Conservation (phyloP, 2,329 filamentous ascomycete genomes). For the Epichloe sylvatica region DNA sequence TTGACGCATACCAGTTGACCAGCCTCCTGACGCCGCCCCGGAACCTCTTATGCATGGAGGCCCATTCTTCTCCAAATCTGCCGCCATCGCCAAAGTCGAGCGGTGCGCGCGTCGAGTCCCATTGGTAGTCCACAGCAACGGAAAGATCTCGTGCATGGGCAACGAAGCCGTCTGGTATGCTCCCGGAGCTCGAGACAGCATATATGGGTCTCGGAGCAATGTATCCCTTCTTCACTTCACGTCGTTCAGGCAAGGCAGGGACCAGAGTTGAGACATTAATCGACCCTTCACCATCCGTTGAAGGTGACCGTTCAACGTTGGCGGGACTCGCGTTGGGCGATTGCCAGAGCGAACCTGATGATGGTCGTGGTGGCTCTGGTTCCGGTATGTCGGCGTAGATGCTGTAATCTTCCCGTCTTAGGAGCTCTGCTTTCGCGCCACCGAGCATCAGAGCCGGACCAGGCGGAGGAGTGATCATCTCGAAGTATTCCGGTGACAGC, state of each 20-base stretch:
- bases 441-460: conserved; percentile 77
- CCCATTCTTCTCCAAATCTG: conserved; percentile 86
- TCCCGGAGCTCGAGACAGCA: conserved; percentile 63
- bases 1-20: conserved; percentile 66
- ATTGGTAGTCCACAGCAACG: conserved; percentile 78
- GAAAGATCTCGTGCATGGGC: conserved; percentile 82
- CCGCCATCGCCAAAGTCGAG: conserved; percentile 81
- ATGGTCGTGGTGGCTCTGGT: conserved; percentile 11
- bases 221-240: conserved; percentile 38
- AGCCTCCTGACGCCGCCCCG: conserved; percentile 64
- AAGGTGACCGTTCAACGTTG: conserved; percentile 10
- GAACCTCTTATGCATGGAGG: conserved; percentile 84
- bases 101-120: conserved; percentile 76
- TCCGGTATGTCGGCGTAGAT: conserved; percentile 23
- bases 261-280: conserved; percentile 19
- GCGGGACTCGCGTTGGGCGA: conserved; percentile 16
- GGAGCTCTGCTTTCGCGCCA: conserved; percentile 72
- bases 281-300: conserved; percentile 14
- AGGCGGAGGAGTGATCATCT: conserved; percentile 79
- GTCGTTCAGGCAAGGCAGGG: conserved; percentile 19
- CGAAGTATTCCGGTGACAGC: conserved; percentile 87
- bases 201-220: conserved; percentile 67
- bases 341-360: conserved; percentile 20
- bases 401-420: conserved; percentile 59
- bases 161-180: conserved; percentile 79